Percentiles rank a stretch among this genome's conserved stretches.
Conservation (phyloP, 805 yeast genomes). For the Suhomyces faveliae region DNA sequence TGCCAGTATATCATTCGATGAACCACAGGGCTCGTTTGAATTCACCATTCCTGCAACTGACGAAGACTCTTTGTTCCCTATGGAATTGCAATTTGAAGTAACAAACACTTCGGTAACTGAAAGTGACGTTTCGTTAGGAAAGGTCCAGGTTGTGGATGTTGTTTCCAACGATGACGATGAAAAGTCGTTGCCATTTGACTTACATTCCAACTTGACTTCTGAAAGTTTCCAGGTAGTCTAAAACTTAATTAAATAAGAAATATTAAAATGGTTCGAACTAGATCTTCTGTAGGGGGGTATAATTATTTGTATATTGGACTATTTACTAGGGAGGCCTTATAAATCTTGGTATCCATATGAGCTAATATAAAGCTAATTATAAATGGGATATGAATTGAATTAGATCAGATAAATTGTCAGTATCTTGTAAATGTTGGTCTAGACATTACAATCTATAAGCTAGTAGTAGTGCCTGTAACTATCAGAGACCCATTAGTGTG, state of each 20-base stretch:
- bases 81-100: slow-evolving; percentile 63
- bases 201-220: slow-evolving; percentile 53
- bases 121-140: slow-evolving; percentile 53
- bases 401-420: too few relatives aligned
- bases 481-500: too few relatives aligned
- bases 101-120: slow-evolving; percentile 44
- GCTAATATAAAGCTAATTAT: too few relatives aligned
- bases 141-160: slow-evolving; percentile 62
- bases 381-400: too few relatives aligned
- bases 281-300: too few relatives aligned
- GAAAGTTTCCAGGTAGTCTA: slow-evolving; percentile 54
- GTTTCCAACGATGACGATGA: slow-evolving; percentile 50
- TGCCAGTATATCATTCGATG: slow-evolving; percentile 49
- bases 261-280: too few relatives aligned
- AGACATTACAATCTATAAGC: too few relatives aligned
- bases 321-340: too few relatives aligned
- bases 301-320: too few relatives aligned
- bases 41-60: slow-evolving; percentile 69
- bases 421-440: too few relatives aligned
- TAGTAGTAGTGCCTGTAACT: too few relatives aligned
- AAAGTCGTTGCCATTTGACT: slow-evolving; percentile 66
- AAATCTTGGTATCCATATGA: too few relatives aligned
- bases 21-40: slow-evolving; percentile 72
- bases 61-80: slow-evolving; percentile 88
- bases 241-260: not conserved